Base-by-base conservation (phyloP, 148 eudicot genomes). In the Agrostemma githago region DNA sequence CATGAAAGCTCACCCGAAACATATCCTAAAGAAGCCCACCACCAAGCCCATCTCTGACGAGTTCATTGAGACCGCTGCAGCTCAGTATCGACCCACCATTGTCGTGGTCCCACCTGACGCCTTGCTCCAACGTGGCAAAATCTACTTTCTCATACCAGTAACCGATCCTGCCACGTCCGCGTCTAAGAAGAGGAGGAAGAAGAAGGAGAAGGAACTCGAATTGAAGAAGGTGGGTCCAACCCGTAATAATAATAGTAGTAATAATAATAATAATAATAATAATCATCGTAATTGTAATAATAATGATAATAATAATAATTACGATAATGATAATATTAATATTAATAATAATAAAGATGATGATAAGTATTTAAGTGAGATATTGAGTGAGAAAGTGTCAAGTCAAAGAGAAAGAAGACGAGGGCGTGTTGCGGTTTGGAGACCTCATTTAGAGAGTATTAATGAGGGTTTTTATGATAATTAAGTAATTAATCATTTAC, bases 341-440 rank as follows among this genome's bases (percentile, higher is more conserved):
- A 79, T 26, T 26, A 26, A 15, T 51, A 51, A 2, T 51, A 51
- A 12, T 51, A 73, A 62, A 10, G 72, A 82, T 60, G 80, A 89
- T 5, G 98, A 92, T 85, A 79, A 83, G 79, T 92, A 90, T 63
- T 82, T 92, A 82, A 90, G 87, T 56, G 98, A 92, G 46, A 84
- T 92, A 46, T 42, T 90, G 51, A 87, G 91, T 44, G 98, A 92
- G 77, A 87, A 87, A 56, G 81, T 81, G 3, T 65, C 97, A 17
- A 84, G 79, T 15, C 89, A 82, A 61, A 86, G 83, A 62, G 96
- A 92, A 37, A 82, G 86, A 63, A 77, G 91, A 74, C 74, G 97
- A 44, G 96, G 98, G 2, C 79, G 95, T 5, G 83, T 81, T 17
- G 88, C 80, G 4, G 92, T 90, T 39, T 92, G 98, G 98, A 80